Conservation (phyloP, 1,284 basidiomycete species). For the Sporisorium exsertum region DNA sequence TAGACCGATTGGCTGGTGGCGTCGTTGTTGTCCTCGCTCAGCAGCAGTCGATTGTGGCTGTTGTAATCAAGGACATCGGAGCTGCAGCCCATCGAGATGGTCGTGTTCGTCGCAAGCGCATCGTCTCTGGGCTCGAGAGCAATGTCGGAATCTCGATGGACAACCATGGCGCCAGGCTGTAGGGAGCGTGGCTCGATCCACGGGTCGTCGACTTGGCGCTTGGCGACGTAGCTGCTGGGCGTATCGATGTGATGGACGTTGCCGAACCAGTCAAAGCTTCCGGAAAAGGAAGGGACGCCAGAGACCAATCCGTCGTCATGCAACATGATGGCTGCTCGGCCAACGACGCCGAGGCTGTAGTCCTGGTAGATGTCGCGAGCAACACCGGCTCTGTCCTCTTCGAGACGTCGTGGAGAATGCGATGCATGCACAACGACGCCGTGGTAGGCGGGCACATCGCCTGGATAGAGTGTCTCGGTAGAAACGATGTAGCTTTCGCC, state of each 20-base stretch:
- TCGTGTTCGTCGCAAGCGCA: slow-evolving; percentile 1
- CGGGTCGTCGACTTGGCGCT: slow-evolving; percentile 40
- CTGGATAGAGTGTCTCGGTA: slow-evolving; percentile 39
- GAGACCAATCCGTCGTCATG: slow-evolving; percentile 56
- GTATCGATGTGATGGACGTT: slow-evolving; percentile 58
- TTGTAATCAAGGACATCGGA: slow-evolving; percentile 56
- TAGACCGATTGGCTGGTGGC: slow-evolving; percentile 45
- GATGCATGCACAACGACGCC: slow-evolving; percentile 58
- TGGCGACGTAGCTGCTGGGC: slow-evolving; percentile 40
- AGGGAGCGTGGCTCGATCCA: slow-evolving; percentile 32
- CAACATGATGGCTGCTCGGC: slow-evolving; percentile 57
- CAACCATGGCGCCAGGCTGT: slow-evolving; percentile 32
- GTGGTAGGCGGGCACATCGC: slow-evolving; percentile 61
- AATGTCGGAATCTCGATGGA: slow-evolving; percentile 60
- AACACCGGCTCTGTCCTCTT: slow-evolving; percentile 54
- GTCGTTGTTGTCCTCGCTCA: slow-evolving; percentile 54
- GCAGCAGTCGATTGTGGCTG: slow-evolving; percentile 48
- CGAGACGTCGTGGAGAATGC: slow-evolving; percentile 41
- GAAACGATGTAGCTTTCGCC: slow-evolving; percentile 31
- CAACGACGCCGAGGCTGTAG: slow-evolving; percentile 50
- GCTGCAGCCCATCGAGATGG: slow-evolving; percentile 41
- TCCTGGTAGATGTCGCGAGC: slow-evolving; percentile 47
- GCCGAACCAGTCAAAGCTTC: slow-evolving; percentile 60
- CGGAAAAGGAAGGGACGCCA: slow-evolving; percentile 52
- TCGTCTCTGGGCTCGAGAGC: slow-evolving; percentile 25